Base-by-base conservation (phyloP, 305 asterid species). In the Salvia sclarea region DNA sequence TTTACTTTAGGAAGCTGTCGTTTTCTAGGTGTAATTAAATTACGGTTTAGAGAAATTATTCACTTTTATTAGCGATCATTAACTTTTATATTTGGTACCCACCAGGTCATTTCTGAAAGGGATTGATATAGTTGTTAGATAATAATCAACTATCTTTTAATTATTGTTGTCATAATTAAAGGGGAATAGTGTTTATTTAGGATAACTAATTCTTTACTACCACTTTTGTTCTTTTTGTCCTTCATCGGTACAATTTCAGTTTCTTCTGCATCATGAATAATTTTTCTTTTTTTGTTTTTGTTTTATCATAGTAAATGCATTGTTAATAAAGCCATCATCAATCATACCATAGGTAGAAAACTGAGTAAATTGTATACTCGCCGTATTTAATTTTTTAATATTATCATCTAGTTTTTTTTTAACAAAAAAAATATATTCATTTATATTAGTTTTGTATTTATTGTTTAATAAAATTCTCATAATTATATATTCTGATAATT, bases 21-120 rank as follows among this genome's bases (percentile, higher is more conserved):
- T 30, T 72, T 41, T 71, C 20, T 43, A 41, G 44, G 61, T 33
- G 43, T 59, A 48, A 48, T n/a, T 25, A 25, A 25, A 30, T 31
- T 47, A 43, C 16, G 11, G 37, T 58, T 16, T 48, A 38, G 22
- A 59, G 47, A 56, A 63, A 52, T 24, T 28, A 65, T n/a, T 24
- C 38, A 28, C 38, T 59, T 69, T 61, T 18, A 6, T 25, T 53
- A 69, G 25, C 37, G 33, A 6, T 35, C 37, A 48, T 38, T 62
- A 41, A 55, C 31, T 40, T 62, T 71, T 7, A 35, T 4, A 45
- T 53, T 54, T 54, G 52, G 70, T 53, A 30, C 59, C 70, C 50
- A 61, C 38, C 45, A 53, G 55, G 21, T 28, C 24, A 13, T 53
- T 52, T 24, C 45, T 66, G 44, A 52, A 47, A 69, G 53, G 17